Evolutionary conservation across 768 basidiomycete genomes (phyloP).

Genomic region (Leccinum broughii): DNA sequence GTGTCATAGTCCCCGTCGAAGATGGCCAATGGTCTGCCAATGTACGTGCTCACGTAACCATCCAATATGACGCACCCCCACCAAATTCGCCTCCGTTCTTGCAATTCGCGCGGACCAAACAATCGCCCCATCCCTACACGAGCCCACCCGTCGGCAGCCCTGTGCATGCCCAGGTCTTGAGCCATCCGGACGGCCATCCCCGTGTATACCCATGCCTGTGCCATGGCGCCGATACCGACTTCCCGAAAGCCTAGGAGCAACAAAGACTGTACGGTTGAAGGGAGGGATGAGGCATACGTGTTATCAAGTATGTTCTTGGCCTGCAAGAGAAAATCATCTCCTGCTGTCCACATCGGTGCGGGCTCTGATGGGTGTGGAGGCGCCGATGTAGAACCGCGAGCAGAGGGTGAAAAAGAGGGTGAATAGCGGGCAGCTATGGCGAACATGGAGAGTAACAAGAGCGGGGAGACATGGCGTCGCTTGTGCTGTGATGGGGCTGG

Average conservation of each 20-base stretch:
- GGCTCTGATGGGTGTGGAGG: constrained; percentile 43
- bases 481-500: constrained; percentile 42
- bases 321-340: constrained; percentile 66
- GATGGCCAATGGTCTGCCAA: constrained; percentile 75
- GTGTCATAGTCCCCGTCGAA: constrained; percentile 79
- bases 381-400: constrained; percentile 34
- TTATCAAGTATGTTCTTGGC: constrained; percentile 68
- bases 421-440: constrained; percentile 78
- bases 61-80: constrained; percentile 78
- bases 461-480: constrained; percentile 52
- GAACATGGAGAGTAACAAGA: constrained; percentile 83
- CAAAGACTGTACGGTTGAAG: constrained; percentile 76
- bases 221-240: constrained; percentile 88
- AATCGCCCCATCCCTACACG: constrained; percentile 54
- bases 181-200: constrained; percentile 94
- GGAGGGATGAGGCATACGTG: constrained; percentile 68
- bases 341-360: constrained; percentile 76
- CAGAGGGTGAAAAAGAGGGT: constrained; percentile 24
- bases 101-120: constrained; percentile 62
- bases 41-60: constrained; percentile 77
- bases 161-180: constrained; percentile 83
- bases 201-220: constrained; percentile 81
- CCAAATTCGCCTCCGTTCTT: constrained; percentile 75
- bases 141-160: constrained; percentile 77
- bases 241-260: constrained; percentile 83